Evolutionary conservation across 139 green algal genomes (phyloP).

Genomic region (Tetradesmus obliquus): DNA sequence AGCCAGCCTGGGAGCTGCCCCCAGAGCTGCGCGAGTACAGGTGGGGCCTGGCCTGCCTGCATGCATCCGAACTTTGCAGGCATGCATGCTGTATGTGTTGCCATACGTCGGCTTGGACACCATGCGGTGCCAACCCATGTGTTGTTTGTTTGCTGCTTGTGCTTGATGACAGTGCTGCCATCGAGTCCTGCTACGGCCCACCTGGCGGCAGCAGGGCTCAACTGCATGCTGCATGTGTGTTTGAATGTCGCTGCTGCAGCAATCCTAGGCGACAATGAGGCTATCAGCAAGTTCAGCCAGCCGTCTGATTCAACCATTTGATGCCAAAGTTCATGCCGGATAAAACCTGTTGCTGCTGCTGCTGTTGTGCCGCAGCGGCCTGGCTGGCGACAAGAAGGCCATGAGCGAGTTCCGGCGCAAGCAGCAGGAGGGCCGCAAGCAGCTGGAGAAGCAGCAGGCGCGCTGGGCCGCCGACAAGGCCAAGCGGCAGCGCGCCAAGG

Average conservation of each 20-base stretch:
- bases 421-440: slow-evolving; percentile 50
- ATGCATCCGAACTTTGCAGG: not conserved
- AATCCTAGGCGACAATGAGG: too few relatives aligned
- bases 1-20: slow-evolving; percentile 56
- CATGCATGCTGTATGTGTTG: not conserved
- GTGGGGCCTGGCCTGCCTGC: not conserved
- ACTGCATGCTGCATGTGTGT: too few relatives aligned
- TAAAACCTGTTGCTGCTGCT: not conserved
- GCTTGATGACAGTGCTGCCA: too few relatives aligned
- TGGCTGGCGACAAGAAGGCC: slow-evolving; percentile 49
- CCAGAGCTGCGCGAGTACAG: slow-evolving; percentile 50
- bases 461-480: slow-evolving; percentile 43
- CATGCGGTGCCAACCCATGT: not conserved
- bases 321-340: too few relatives aligned
- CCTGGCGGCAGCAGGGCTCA: too few relatives aligned
- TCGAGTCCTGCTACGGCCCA: too few relatives aligned
- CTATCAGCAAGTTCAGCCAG: too few relatives aligned
- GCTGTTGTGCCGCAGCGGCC: slow-evolving; percentile 19
- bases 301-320: too few relatives aligned
- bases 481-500: not conserved
- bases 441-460: slow-evolving; percentile 42
- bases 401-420: slow-evolving; percentile 51
- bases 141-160: too few relatives aligned
- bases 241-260: too few relatives aligned
- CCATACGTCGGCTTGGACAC: not conserved